Evolutionary conservation across 106 monocot genomes (phyloP), one percentile per base, ranked within the genome.

Genomic region (Allium sativum): DNA sequence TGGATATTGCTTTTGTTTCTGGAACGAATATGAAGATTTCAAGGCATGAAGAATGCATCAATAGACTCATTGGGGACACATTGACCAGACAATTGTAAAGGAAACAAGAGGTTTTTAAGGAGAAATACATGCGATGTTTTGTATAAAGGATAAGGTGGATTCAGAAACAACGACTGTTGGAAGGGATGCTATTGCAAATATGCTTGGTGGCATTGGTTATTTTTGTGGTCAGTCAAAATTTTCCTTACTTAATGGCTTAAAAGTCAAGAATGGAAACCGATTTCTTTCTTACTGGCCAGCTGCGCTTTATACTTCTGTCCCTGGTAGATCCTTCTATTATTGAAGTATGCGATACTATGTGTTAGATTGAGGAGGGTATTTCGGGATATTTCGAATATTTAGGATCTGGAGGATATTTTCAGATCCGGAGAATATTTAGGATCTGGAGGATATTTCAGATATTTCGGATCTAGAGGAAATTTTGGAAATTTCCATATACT

Each of bases 151-250:
- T 60, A 77, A 87, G 81, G 72, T 85, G 64, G 74, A 78, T 70
- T 52, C 76, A 61, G 85, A 88, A 71, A 52, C 80, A 21, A 69
- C 71, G 11, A 14, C 43, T 56, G 91, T 79, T 64, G 96, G 96
- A 54, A 82, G 72, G 62, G 76, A 84, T 48, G 96, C 96, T 46
- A 68, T 98, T 74, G 79, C 73, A 31, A 98, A 92, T 82, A 70
- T 98, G 58, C 74, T 98, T 54, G 96, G 96, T 12, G 88, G 96
- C 17, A 80, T 98, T 58, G 91, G 96, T 45, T 98, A 88, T 62
- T 98, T 92, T 66, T 88, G 80, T 74, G 96, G 96, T 12, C 80
- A 85, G 65, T 98, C 96, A 22, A 98, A 77, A 74, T 85, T 98
- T 78, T 79, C 92, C 41, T 68, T 98, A 58, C 91, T 91, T 19